Evolutionary conservation across 495 filamentous ascomycete genomes (phyloP).

Genomic region (Opeltia flavorubescens): DNA sequence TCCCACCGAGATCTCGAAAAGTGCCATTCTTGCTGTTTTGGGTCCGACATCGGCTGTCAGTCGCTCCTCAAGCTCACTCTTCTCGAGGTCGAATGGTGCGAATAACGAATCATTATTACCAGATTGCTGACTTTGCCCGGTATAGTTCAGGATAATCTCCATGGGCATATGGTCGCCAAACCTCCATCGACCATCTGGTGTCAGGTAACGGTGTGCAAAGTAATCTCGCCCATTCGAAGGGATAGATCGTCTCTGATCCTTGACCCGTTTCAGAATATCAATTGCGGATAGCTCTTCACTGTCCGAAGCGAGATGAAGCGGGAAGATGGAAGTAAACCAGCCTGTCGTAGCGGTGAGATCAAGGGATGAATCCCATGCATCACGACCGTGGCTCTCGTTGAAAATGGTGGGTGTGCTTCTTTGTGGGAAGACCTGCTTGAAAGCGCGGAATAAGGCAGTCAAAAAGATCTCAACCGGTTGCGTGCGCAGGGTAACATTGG

Average conservation of each 20-base stretch:
- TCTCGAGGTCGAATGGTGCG: conserved; percentile 40
- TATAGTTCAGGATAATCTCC: conserved; percentile 59
- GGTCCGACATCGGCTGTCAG: conserved; percentile 30
- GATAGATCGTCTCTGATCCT: conserved; percentile 30
- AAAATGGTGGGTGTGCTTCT: conserved; percentile 14
- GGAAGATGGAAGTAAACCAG: conserved; percentile 28
- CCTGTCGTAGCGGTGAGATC: conserved; percentile 22
- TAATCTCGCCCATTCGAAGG: conserved; percentile 28
- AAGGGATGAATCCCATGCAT: conserved; percentile 14
- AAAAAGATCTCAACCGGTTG: conserved; percentile 35
- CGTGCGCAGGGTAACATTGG: conserved; percentile 29
- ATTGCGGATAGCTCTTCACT: conserved; percentile 23
- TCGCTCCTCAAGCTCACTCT: conserved; percentile 29
- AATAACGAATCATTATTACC: conserved; percentile 45
- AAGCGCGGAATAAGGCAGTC: conserved; percentile 34
- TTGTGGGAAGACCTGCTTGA: conserved; percentile 29
- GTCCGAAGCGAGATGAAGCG: conserved; percentile 12
- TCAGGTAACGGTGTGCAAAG: conserved; percentile 37
- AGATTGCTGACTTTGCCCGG: conserved; percentile 44
- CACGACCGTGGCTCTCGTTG: conserved; percentile 23
- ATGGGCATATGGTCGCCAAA: conserved; percentile 40
- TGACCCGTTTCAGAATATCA: conserved; percentile 28
- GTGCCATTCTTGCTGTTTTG: conserved; percentile 37
- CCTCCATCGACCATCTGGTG: conserved; percentile 25
- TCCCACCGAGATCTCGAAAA: conserved; percentile 49